Conservation (phyloP, 306 rosid genomes). For the Begonia loranthoides region DNA sequence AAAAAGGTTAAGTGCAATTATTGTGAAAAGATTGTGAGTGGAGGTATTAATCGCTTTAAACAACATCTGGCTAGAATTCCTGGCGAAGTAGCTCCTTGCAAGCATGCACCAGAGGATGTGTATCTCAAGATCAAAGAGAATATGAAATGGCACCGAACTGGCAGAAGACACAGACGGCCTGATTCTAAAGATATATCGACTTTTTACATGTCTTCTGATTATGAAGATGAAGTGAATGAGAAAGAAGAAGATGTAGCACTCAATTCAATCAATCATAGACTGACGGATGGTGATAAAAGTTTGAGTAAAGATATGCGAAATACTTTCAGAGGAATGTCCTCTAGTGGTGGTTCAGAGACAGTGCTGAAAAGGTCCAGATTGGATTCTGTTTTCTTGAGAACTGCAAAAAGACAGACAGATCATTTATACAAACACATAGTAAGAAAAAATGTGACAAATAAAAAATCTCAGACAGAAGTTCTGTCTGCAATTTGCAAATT, state of each 20-base stretch:
- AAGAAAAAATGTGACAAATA: slow-evolving; percentile 40
- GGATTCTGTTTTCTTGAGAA: slow-evolving; percentile 69
- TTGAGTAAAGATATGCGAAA: slow-evolving; percentile 42
- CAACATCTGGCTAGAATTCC: slow-evolving; percentile 98
- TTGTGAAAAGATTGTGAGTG: slow-evolving; percentile 87
- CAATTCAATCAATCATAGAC: slow-evolving; percentile 47
- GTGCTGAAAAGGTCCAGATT: slow-evolving; percentile 69
- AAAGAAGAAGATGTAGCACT: slow-evolving; percentile 41
- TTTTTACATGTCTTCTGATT: slow-evolving; percentile 53
- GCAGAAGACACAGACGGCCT: slow-evolving; percentile 64
- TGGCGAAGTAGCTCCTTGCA: slow-evolving; percentile 97
- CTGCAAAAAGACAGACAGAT: slow-evolving; percentile 42
- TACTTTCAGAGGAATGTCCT: slow-evolving; percentile 41
- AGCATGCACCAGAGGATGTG: slow-evolving; percentile 86
- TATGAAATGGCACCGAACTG: slow-evolving; percentile 99
- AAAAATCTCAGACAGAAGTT: slow-evolving; percentile 60
- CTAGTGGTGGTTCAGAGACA: slow-evolving; percentile 53
- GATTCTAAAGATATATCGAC: slow-evolving; percentile 46
- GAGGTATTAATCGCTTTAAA: slow-evolving; percentile 92
- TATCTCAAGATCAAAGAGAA: slow-evolving; percentile 78
- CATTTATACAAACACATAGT: slow-evolving; percentile 49
- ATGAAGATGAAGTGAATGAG: slow-evolving; percentile 67
- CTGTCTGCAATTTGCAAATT: slow-evolving; percentile 85
- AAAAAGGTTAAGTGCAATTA: slow-evolving; percentile 93
- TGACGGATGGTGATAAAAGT: slow-evolving; percentile 48